These are phyloP conservation scores for Cercospora citrullina DNA, from an alignment of 2,329 filamentous ascomycete species.

Conservation along the genomic window DNA sequence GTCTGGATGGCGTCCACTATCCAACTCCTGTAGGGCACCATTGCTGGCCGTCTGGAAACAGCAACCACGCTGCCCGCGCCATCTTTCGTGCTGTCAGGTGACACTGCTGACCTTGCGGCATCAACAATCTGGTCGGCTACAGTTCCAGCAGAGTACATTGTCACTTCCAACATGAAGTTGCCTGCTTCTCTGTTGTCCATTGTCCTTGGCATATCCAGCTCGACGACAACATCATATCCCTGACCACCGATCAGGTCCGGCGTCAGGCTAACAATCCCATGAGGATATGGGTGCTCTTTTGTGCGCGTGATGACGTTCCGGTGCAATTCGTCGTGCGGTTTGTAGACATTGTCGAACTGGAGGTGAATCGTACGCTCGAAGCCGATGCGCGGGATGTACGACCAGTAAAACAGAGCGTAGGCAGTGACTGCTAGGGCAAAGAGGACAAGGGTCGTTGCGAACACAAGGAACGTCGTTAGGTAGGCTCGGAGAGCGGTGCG, in stretches of 20 bases:
- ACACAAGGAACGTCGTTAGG: conserved; percentile 58
- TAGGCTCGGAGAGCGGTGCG: conserved; percentile 65
- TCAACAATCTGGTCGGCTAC: conserved; percentile 17
- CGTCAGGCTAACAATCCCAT: conserved; percentile 53
- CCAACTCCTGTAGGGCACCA: conserved; percentile 76
- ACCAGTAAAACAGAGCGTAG: conserved; percentile 68
- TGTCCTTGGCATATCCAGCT: conserved; percentile 75
- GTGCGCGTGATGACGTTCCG: conserved; percentile 2
- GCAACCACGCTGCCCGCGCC: conserved; percentile 38
- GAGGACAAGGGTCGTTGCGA: conserved; percentile 55
- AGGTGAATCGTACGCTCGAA: conserved; percentile 64
- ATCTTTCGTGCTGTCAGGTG: conserved; percentile 18
- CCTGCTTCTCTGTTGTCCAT: conserved; percentile 72
- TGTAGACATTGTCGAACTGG: conserved; percentile 59
- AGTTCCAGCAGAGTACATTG: conserved; percentile 54
- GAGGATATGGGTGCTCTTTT: conserved; percentile 43
- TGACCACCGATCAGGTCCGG: conserved; percentile 67
- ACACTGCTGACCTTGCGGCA: conserved; percentile 20
- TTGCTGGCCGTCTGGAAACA: conserved; percentile 67
- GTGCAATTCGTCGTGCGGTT: conserved; percentile 13
- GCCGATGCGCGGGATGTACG: conserved; percentile 66
- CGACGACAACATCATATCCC: conserved; percentile 79
- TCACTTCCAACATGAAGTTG: conserved; percentile 91
- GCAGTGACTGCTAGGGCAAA: conserved; percentile 59
- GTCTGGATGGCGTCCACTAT: conserved; percentile 64